Conservation (phyloP, 768 basidiomycete genomes). For the Gloeopeniophorella convolvens region DNA sequence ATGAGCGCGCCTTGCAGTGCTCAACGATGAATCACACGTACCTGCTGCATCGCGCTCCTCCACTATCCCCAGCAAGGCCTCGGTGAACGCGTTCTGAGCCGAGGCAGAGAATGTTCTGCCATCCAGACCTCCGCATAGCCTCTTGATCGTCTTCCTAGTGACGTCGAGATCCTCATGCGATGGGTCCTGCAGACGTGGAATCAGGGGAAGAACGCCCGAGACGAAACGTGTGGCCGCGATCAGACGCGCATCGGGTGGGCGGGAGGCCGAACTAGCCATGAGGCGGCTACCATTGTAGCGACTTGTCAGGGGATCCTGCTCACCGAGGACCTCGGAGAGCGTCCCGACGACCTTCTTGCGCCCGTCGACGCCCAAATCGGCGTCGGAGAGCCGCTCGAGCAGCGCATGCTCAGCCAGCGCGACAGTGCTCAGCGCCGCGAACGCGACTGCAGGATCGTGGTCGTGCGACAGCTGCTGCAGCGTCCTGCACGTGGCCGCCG, state of each 20-base stretch:
- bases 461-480: slow-evolving; percentile 1
- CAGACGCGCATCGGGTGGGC: background rate
- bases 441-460: slow-evolving; percentile 1
- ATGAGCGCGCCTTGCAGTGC: background rate
- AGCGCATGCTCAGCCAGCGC: background rate
- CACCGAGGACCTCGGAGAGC: background rate
- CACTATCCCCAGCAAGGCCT: background rate
- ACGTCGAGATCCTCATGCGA: slow-evolving; percentile 2
- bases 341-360: background rate
- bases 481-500: background rate
- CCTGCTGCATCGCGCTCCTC: background rate
- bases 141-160: background rate
- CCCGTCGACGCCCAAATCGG: background rate
- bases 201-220: background rate
- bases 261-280: too few species aligned
- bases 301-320: background rate
- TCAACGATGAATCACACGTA: background rate
- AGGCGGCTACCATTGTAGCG: background rate
- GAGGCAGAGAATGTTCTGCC: background rate
- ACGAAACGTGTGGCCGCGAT: background rate
- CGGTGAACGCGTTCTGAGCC: background rate
- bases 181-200: background rate
- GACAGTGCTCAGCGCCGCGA: background rate
- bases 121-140: slow-evolving; percentile 2
- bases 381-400: background rate